A percentile compares a stretch with the other conserved stretches of the same genome.
These are phyloP conservation scores for Suillus americanus DNA, from an alignment of 768 basidiomycete genomes.

Conservation along the genomic window DNA sequence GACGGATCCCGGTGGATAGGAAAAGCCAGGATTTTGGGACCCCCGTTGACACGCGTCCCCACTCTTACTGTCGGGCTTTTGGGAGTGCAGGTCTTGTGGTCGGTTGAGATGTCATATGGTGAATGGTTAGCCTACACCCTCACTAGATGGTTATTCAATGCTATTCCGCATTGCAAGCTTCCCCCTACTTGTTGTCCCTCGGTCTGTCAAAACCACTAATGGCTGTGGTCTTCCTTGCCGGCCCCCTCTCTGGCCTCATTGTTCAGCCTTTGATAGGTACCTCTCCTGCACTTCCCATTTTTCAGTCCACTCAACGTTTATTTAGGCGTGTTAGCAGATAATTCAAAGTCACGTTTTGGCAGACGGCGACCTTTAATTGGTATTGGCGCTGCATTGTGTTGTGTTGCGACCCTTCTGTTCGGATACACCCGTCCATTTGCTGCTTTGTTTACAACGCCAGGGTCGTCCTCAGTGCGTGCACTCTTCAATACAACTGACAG, in stretches of 20 bases:
- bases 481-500: not conserved
- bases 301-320: not conserved
- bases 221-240: conserved; percentile 91
- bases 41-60: conserved; percentile 64
- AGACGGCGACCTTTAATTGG: conserved; percentile 87
- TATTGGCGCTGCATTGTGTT: conserved; percentile 62
- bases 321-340: conserved; percentile 72
- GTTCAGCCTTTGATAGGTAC: conserved; percentile 88
- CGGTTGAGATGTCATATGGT: conserved; percentile 93
- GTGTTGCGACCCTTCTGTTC: conserved; percentile 73
- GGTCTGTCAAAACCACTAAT: conserved; percentile 85
- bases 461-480: conserved; percentile 34
- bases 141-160: not conserved
- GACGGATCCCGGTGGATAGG: conserved; percentile 46
- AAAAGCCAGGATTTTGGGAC: conserved; percentile 61
- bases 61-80: conserved; percentile 75
- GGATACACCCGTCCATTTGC: conserved; percentile 80
- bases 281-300: conserved; percentile 3
- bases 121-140: conserved; percentile 41
- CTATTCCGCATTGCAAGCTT: conserved; percentile 39
- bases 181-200: conserved; percentile 87
- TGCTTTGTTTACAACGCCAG: conserved; percentile 36
- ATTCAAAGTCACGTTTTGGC: conserved; percentile 80
- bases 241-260: conserved; percentile 85
- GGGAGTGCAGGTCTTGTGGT: conserved; percentile 90